A percentile compares a stretch with the other conserved stretches of the same genome.
Conservation (phyloP, 164 flowering plant genomes). For the Vitis riparia region DNA sequence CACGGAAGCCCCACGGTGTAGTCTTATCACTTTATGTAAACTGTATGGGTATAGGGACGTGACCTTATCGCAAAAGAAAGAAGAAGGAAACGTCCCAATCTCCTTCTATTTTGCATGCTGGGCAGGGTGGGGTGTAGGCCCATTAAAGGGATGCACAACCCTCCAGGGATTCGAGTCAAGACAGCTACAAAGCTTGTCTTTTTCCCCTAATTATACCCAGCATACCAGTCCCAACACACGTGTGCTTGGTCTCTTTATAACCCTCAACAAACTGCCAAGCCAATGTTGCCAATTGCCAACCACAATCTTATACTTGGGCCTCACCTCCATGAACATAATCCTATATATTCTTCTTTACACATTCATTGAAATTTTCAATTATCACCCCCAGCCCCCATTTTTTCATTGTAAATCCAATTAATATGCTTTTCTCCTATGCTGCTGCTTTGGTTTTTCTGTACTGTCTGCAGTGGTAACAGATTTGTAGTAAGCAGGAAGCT, state of each 20-base stretch:
- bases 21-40: slow-evolving; percentile 4
- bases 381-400: too few species aligned
- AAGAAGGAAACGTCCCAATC: slow-evolving; percentile 1
- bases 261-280: background rate
- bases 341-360: background rate
- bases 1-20: too few species aligned
- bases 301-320: background rate
- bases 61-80: slow-evolving; percentile 6
- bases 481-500: too few species aligned
- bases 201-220: slow-evolving; percentile 1
- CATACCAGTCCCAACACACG: slow-evolving; percentile 15
- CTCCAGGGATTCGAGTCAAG: slow-evolving; percentile 5
- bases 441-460: too few species aligned
- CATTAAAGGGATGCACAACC: slow-evolving; percentile 10
- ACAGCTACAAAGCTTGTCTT: slow-evolving; percentile 18
- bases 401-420: background rate
- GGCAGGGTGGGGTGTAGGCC: background rate
- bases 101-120: slow-evolving; percentile 4
- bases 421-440: too few species aligned
- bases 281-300: slow-evolving; percentile 7
- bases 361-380: background rate
- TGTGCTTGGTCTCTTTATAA: slow-evolving; percentile 13
- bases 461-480: too few species aligned
- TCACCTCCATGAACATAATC: too few species aligned
- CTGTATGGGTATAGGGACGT: background rate